A percentile compares a stretch with the other conserved stretches of the same genome.
Evolutionary conservation across 108 stramenopile species (phyloP).

Genomic region (Aurantiochytrium sp.): DNA sequence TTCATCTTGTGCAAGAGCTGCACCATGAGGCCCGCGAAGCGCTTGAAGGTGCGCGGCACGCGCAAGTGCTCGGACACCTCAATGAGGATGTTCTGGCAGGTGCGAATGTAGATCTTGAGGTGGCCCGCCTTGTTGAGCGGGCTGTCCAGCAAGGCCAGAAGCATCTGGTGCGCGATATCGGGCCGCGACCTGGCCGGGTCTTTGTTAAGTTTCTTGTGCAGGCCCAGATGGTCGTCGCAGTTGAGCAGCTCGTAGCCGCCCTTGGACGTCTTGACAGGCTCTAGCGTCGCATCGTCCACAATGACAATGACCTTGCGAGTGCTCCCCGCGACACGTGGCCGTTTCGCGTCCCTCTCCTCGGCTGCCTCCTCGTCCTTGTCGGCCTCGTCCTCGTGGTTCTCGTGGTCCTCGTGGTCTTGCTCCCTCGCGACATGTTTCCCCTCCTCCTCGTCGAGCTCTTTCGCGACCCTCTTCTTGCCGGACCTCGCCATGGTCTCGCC

Average conservation of each 20-base stretch:
- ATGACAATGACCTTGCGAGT: slow-evolving; percentile 50
- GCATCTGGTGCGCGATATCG: slow-evolving; percentile 95
- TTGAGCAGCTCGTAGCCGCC: slow-evolving; percentile 70
- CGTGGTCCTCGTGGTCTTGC: background rate
- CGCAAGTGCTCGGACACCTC: slow-evolving; percentile 86
- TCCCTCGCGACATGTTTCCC: background rate
- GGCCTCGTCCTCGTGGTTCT: background rate
- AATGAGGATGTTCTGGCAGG: slow-evolving; percentile 85
- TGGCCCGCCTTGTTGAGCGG: slow-evolving; percentile 94
- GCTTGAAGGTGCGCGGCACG: slow-evolving; percentile 95
- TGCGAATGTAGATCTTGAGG: slow-evolving; percentile 83
- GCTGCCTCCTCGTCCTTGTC: background rate
- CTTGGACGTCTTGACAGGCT: slow-evolving; percentile 91
- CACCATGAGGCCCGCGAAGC: slow-evolving; percentile 71
- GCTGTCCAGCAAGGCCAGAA: slow-evolving; percentile 88
- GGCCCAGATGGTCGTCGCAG: slow-evolving; percentile 88
- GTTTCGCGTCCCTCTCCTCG: background rate
- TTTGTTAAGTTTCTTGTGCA: slow-evolving; percentile 66
- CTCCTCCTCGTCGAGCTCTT: background rate
- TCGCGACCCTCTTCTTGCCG: background rate
- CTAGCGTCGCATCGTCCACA: slow-evolving; percentile 86
- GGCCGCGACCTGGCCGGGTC: slow-evolving; percentile 89
- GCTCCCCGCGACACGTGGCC: background rate
- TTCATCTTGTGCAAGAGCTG: slow-evolving; percentile 98
- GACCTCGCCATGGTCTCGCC: too few relatives aligned